Evolutionary conservation across 2,329 filamentous ascomycete species (phyloP).

Genomic region (Fusarium pseudograminearum): DNA sequence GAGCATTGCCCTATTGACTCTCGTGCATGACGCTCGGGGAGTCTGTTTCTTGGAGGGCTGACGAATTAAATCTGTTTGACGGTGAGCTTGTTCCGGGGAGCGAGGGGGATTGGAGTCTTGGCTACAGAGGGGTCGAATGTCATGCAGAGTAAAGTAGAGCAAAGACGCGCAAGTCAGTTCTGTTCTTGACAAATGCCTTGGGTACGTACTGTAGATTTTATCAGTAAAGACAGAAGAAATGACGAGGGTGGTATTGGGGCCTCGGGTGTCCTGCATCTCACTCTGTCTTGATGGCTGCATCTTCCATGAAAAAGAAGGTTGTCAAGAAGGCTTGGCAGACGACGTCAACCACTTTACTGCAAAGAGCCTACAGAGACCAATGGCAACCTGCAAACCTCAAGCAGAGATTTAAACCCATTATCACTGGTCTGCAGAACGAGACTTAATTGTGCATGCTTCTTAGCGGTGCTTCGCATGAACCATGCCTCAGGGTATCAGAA

Average conservation of each 20-base stretch:
- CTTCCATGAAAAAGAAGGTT: constrained; percentile 17
- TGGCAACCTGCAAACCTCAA: not conserved
- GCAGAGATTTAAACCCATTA: not conserved
- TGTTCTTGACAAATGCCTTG: too few relatives aligned
- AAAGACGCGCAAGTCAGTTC: not conserved
- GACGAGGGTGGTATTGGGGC: constrained; percentile 3
- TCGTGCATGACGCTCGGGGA: constrained; percentile 39
- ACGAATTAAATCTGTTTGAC: constrained; percentile 17
- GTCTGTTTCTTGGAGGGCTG: constrained; percentile 30
- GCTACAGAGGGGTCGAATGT: not conserved
- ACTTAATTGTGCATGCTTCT: not conserved
- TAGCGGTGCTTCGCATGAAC: not conserved
- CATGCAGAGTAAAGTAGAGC: not conserved
- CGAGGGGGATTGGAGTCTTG: constrained; percentile 4
- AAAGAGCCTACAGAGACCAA: constrained; percentile 12
- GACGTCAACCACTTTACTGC: constrained; percentile 9
- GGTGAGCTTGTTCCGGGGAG: constrained; percentile 33
- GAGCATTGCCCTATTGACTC: constrained; percentile 39
- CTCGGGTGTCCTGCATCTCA: constrained; percentile 13
- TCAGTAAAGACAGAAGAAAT: not conserved
- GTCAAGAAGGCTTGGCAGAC: constrained; percentile 6
- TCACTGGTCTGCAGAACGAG: not conserved
- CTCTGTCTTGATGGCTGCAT: constrained; percentile 1
- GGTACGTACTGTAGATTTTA: not conserved
- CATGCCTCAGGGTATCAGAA: too few relatives aligned